Base-by-base conservation (phyloP, 2,329 filamentous ascomycete species). In the Decorospora gaudefroyi region DNA sequence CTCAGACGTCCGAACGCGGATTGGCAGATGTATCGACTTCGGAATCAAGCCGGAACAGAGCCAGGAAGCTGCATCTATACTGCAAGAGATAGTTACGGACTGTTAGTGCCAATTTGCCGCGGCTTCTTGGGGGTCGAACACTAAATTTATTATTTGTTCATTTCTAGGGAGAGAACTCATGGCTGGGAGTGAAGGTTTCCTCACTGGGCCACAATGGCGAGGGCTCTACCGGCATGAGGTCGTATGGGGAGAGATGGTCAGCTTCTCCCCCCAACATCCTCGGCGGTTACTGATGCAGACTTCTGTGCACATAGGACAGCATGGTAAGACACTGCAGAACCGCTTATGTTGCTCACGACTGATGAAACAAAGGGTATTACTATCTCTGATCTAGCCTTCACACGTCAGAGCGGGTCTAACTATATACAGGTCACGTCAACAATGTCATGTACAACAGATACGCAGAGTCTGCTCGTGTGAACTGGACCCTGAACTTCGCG, bases 211-310 rank as follows among this genome's bases (percentile, higher is more conserved):
- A 46, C 77, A 80, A 55, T 76, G 82, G 36, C 81, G 78, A 31
- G 82, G 87, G 0, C 64, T 92, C 22, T 81, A 82, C 51, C 74
- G 78, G 39, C 84, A 88, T 47, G 76, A 78, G 53, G 85, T 95
- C 16, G 83, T 82, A 0, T 95, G 88, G 89, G 90, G 90, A 19
- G 90, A 96, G 68, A 89, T 90, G 86, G 88, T 89, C 72, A 33
- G 29, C 18, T 15, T 45, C 10, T 17, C 11, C n/a, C n/a, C 6
- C 15, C 8, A 10, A 22, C 6, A 21, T 10, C 13, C 15, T 29
- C 10, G 10, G 44, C 26, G 28, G 40, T 18, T 47, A 57, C 64
- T 69, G 62, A 69, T 49, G 30, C 44, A 55, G 58, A 57, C 17
- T 40, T 49, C 48, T 36, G 9, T 41, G 40, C 15, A 6, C 42